These are phyloP conservation scores for Raffaelea arxii DNA, from an alignment of 2,329 filamentous ascomycete species.

Conservation along the genomic window DNA sequence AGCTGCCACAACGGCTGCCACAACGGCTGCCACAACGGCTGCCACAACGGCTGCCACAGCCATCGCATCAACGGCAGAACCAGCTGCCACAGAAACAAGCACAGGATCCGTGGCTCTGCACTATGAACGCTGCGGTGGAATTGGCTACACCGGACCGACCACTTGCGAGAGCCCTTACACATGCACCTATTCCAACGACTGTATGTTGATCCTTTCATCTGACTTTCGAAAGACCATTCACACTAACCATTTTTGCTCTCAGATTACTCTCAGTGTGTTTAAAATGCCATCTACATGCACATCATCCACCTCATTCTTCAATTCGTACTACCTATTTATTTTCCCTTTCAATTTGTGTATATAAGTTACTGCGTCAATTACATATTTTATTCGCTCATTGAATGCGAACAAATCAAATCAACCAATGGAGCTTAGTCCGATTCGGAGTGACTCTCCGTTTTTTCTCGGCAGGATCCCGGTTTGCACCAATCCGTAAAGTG, in stretches of 20 bases:
- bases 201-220: background rate
- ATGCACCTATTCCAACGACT: constrained; percentile 10
- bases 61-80: background rate
- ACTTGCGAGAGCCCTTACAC: constrained; percentile 16
- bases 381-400: too few relatives aligned
- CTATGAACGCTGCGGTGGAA: constrained; percentile 19
- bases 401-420: too few relatives aligned
- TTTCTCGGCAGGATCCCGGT: too few relatives aligned
- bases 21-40: background rate
- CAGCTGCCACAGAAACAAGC: background rate
- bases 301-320: too few relatives aligned
- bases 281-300: too few relatives aligned
- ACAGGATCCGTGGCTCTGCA: constrained; percentile 14
- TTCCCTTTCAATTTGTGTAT: too few relatives aligned
- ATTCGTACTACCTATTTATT: too few relatives aligned
- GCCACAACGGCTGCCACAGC: background rate
- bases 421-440: too few relatives aligned
- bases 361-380: too few relatives aligned
- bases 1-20: too few relatives aligned
- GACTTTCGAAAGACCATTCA: background rate
- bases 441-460: too few relatives aligned
- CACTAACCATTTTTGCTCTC: background rate
- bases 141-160: constrained; percentile 16
- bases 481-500: too few relatives aligned
- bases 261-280: background rate